Percentiles rank a stretch among this genome's conserved stretches.
Conservation (phyloP, 768 basidiomycete genomes). For the Pleurotus tuber-regium region DNA sequence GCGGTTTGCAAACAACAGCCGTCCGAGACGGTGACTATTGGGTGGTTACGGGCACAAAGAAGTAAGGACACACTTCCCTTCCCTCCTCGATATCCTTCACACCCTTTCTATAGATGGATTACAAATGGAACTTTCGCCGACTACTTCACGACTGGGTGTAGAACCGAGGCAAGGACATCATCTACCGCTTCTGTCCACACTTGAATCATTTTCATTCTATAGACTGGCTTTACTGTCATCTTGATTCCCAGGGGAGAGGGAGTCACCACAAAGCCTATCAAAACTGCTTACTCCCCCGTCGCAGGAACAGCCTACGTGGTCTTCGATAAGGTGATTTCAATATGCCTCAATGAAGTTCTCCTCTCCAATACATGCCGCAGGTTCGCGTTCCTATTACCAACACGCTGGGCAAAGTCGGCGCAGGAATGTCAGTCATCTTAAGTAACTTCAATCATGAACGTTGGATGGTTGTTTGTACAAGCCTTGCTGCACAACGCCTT, state of each 20-base stretch:
- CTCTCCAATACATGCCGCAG: conserved; percentile 15
- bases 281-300: conserved; percentile 88
- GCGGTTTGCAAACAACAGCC: conserved; percentile 83
- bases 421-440: conserved; percentile 79
- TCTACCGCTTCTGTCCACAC: neutral
- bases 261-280: conserved; percentile 84
- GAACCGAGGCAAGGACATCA: conserved; percentile 50
- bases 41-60: conserved; percentile 93
- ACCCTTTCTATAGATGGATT: conserved; percentile 61
- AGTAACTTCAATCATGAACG: conserved; percentile 90
- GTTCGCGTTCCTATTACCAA: conserved; percentile 82
- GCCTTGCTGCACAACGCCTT: conserved; percentile 71
- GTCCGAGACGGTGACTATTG: conserved; percentile 82
- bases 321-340: conserved; percentile 57
- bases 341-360: neutral
- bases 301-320: conserved; percentile 89
- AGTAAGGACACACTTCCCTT: conserved; percentile 60
- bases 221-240: conserved; percentile 76
- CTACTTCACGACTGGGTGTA: conserved; percentile 80
- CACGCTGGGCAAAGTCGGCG: conserved; percentile 83
- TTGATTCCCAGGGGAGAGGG: conserved; percentile 69
- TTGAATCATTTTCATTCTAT: conserved; percentile 1
- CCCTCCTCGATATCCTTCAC: neutral
- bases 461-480: conserved; percentile 80
- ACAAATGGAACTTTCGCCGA: conserved; percentile 86